Conservation (phyloP, 164 flowering plant genomes). For the Platanus orientalis region DNA sequence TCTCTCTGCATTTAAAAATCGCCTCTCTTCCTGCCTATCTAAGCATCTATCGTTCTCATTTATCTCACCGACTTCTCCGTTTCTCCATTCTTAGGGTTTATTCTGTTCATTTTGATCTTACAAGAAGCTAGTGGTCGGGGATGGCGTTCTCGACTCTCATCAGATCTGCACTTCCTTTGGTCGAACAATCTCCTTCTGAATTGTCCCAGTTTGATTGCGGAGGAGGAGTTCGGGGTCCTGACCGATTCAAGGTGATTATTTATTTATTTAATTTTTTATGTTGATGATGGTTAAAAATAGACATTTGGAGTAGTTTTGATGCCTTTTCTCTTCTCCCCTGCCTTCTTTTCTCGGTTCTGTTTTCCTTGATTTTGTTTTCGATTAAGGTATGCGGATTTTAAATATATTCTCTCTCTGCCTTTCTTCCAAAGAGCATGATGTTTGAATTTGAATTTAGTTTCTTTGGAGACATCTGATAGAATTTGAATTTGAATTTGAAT, state of each 20-base stretch:
- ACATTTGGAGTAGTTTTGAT: background rate
- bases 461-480: too few relatives aligned
- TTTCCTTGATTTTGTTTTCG: background rate
- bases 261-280: background rate
- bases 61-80: background rate
- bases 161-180: constrained; percentile 32
- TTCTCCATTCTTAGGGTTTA: constrained; percentile 10
- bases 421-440: too few relatives aligned
- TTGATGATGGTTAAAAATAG: background rate
- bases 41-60: background rate
- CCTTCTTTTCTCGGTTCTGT: background rate
- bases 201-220: constrained; percentile 13
- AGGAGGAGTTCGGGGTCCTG: constrained; percentile 10
- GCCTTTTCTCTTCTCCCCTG: background rate
- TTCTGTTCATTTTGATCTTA: background rate
- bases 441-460: too few relatives aligned
- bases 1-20: too few relatives aligned
- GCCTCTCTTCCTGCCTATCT: too few relatives aligned
- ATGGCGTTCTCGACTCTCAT: constrained; percentile 35
- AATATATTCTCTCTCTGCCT: too few relatives aligned
- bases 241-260: constrained; percentile 19
- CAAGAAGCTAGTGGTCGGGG: background rate
- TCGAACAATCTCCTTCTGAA: constrained; percentile 22
- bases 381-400: too few relatives aligned
- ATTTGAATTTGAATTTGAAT: too few relatives aligned